Conservation (phyloP, 305 asterid genomes). For the Ilex paraguariensis region DNA sequence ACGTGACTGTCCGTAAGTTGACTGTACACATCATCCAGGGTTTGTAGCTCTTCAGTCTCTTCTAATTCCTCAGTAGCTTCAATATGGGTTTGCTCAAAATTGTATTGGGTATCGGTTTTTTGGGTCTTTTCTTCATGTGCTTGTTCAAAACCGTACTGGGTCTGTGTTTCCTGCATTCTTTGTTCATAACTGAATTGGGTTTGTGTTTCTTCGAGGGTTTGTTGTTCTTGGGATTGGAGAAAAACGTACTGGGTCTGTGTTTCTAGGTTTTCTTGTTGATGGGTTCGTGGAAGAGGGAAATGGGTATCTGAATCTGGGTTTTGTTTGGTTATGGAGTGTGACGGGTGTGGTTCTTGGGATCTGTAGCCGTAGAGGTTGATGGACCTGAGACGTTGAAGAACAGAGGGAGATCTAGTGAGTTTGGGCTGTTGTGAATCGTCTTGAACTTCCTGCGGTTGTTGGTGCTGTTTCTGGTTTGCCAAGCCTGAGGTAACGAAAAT, state of each 20-base stretch:
- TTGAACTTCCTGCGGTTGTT: conserved; percentile 2
- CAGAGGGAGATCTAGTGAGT: conserved; percentile 41
- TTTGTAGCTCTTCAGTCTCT: conserved; percentile 11
- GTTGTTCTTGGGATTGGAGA: conserved; percentile 14
- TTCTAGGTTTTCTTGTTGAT: conserved; percentile 15
- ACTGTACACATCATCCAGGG: conserved; percentile 52
- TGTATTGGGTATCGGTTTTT: conserved; percentile 6
- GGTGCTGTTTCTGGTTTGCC: conserved; percentile 31
- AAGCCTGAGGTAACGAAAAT: conserved; percentile 52
- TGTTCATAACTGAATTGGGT: conserved; percentile 1
- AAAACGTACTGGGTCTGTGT: conserved; percentile 27
- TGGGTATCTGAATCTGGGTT: conserved; percentile 24
- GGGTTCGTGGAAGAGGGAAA: conserved; percentile 18
- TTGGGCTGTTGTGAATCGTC: conserved; percentile 11
- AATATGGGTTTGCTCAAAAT: conserved; percentile 5
- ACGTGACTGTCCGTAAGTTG: conserved; percentile 27
- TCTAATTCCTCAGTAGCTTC: conserved; percentile 15
- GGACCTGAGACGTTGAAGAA: conserved; percentile 64
- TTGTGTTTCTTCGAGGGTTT: conserved; percentile 6
- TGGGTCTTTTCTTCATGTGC: conserved; percentile 3
- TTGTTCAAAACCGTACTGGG: conserved; percentile 19
- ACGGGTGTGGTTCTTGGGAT: conserved; percentile 34
- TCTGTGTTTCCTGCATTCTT: not conserved
- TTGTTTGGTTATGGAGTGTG: conserved; percentile 5
- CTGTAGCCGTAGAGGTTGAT: conserved; percentile 31